Percentiles rank a stretch among this genome's conserved stretches.
Conservation (phyloP, 2,329 filamentous ascomycete genomes). For the Calycina marina region DNA sequence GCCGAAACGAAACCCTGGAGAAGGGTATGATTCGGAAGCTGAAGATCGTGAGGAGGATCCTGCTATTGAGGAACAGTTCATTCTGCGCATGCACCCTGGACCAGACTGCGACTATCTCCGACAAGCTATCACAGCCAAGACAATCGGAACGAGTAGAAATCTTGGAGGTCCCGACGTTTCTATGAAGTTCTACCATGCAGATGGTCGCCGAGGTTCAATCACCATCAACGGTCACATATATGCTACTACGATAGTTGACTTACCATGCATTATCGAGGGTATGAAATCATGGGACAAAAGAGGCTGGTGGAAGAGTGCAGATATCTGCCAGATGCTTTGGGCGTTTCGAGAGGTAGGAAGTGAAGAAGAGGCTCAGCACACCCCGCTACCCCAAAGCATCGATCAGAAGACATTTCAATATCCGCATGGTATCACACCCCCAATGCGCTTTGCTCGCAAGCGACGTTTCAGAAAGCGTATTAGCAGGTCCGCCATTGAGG, state of each 20-base stretch:
- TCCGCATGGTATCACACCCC: constrained; percentile 43
- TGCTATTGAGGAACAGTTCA: constrained; percentile 74
- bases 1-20: constrained; percentile 58
- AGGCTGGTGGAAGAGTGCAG: constrained; percentile 57
- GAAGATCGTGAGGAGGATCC: constrained; percentile 83
- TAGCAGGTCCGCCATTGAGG: constrained; percentile 39
- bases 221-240: constrained; percentile 46
- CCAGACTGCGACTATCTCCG: constrained; percentile 75
- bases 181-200: constrained; percentile 62
- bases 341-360: constrained; percentile 43
- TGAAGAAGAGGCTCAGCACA: constrained; percentile 32
- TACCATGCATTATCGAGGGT: constrained; percentile 56
- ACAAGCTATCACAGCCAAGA: constrained; percentile 60
- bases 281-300: constrained; percentile 66
- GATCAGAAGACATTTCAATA: constrained; percentile 21
- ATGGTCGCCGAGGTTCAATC: constrained; percentile 45
- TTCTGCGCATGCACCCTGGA: constrained; percentile 77
- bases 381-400: constrained; percentile 17
- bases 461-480: constrained; percentile 42
- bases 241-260: constrained; percentile 51
- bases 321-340: constrained; percentile 62
- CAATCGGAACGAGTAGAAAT: constrained; percentile 49
- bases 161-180: constrained; percentile 63
- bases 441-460: constrained; percentile 43
- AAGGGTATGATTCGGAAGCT: constrained; percentile 92